These are phyloP conservation scores for Lentinula guzmanii DNA, from an alignment of 768 basidiomycete genomes.

Conservation along the genomic window DNA sequence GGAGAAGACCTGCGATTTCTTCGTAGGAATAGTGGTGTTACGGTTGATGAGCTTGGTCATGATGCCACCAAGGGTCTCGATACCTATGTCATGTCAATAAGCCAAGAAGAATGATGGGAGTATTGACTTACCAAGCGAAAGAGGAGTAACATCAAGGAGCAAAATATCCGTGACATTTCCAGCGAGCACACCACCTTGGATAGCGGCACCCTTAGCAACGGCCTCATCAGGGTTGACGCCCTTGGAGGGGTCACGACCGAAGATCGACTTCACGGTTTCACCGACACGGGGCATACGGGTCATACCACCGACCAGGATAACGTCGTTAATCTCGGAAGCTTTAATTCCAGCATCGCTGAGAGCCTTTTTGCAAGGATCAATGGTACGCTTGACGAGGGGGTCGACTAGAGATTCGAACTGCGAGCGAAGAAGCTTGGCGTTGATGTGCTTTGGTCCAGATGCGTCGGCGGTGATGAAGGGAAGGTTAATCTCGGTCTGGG, in stretches of 20 bases:
- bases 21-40: slow-evolving; percentile 99
- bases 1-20: slow-evolving; percentile 99
- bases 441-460: slow-evolving; percentile 95
- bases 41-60: slow-evolving; percentile 99
- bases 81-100: slow-evolving; percentile 34
- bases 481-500: slow-evolving; percentile 94
- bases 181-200: slow-evolving; percentile 96
- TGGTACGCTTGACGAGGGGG: slow-evolving; percentile 78
- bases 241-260: slow-evolving; percentile 96
- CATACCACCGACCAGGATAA: slow-evolving; percentile 99
- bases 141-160: slow-evolving; percentile 91
- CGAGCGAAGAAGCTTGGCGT: slow-evolving; percentile 80
- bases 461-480: slow-evolving; percentile 98
- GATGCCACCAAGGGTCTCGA: slow-evolving; percentile 97
- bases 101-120: neutral
- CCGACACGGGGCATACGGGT: slow-evolving; percentile 94
- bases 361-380: slow-evolving; percentile 98
- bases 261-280: slow-evolving; percentile 90
- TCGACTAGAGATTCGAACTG: slow-evolving; percentile 87
- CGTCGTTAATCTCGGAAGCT: slow-evolving; percentile 88
- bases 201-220: slow-evolving; percentile 96
- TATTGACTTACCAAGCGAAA: slow-evolving; percentile 57
- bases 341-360: slow-evolving; percentile 91
- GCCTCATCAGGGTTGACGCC: slow-evolving; percentile 99
- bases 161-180: slow-evolving; percentile 96